Base-by-base conservation (phyloP, 2,329 filamentous ascomycete species). In the Aspergillus pseudotamarii region DNA sequence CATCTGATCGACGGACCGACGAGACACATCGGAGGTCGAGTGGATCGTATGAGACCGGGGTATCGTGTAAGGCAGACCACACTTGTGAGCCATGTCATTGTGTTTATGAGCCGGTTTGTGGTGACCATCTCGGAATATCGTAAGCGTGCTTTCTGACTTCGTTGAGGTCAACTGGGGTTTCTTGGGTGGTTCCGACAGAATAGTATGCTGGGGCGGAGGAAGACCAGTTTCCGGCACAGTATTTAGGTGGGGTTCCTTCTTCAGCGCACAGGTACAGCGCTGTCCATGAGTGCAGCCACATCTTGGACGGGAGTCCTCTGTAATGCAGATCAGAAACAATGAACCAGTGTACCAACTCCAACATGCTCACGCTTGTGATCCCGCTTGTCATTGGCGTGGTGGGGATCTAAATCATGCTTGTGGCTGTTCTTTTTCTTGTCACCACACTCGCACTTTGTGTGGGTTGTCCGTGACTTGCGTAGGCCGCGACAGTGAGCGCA, bases 371-470 rank as follows among this genome's bases (percentile, higher is more conserved):
- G 70, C 72, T 75, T 76, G 65, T 66, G 71, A 71, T 78, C 73
- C 75, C 76, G 72, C 64, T 76, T 75, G 63, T 75, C 76, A 62
- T 68, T 65, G 43, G 63, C 59, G 66, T 76, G 70, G 66, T 76
- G 70, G 67, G 73, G 71, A 64, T 78, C 75, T 65, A 71, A 70
- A 56, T 77, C 73, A 67, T 69, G 68, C 66, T 79, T 80, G 62
- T 74, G 74, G 70, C 80, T 76, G 56, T 77, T 76, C 85, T 96
- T 97, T 80, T 81, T 79, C 86, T 97, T 97, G 80, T 96, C 92
- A 77, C 93, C 94, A 80, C 95, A 99, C 80, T 98, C 94, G 82
- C 95, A 99, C 80, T 95, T 96, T 75, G 95, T 88, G 80, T 98
- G 95, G 68, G 94, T 92, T 63, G 94, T 90, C 73, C 95, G 92